Conservation (phyloP, 345 rosid species). For the Trapa bicornis region DNA sequence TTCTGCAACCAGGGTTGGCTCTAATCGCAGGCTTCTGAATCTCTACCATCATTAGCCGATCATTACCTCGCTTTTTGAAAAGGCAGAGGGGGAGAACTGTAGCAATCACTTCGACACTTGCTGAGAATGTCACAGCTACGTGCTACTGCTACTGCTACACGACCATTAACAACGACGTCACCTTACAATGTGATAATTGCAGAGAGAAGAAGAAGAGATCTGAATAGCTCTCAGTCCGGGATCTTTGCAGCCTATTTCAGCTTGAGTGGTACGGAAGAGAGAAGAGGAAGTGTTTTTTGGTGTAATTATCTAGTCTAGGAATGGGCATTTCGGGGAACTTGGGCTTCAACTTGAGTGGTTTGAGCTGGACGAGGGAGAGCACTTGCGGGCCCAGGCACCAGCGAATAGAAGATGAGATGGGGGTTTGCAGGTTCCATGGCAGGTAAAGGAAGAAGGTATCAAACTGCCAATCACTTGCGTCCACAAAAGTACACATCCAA, state of each 20-base stretch:
- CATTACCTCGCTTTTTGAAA: not conserved
- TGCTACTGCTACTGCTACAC: not conserved
- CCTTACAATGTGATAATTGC: not conserved
- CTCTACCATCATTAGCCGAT: not conserved
- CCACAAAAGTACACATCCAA: conserved; percentile 25
- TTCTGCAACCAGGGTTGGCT: not conserved
- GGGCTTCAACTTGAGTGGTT: conserved; percentile 23
- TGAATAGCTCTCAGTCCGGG: not conserved
- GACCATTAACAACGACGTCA: not conserved
- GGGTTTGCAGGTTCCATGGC: conserved; percentile 15
- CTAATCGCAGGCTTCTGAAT: not conserved
- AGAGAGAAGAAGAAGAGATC: conserved; percentile 1
- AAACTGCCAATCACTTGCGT: conserved; percentile 20
- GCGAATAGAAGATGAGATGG: conserved; percentile 13
- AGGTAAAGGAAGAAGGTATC: conserved; percentile 10
- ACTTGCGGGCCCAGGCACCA: not conserved
- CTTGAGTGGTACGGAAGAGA: conserved; percentile 3
- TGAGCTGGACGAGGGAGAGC: conserved; percentile 9
- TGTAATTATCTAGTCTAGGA: conserved; percentile 4
- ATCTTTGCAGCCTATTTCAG: conserved; percentile 6
- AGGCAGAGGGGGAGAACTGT: not conserved
- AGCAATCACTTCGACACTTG: not conserved
- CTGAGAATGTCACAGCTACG: not conserved
- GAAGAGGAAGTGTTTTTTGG: conserved; percentile 15
- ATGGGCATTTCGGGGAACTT: not conserved